Percentiles rank a stretch among this genome's conserved stretches.
These are phyloP conservation scores for Didymella arachidicola DNA, from an alignment of 2,329 filamentous ascomycete genomes.

Conservation along the genomic window DNA sequence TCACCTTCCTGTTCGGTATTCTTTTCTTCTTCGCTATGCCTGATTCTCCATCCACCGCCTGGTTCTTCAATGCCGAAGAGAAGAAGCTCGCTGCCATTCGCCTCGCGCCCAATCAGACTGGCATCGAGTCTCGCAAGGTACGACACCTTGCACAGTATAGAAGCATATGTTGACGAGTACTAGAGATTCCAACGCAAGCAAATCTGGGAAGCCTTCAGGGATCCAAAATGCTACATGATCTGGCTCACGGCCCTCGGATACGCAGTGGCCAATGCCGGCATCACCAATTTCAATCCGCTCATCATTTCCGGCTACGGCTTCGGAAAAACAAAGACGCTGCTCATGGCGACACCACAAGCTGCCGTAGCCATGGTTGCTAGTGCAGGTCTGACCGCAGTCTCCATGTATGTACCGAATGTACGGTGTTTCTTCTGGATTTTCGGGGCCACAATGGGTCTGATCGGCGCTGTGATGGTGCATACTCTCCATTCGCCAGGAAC, in stretches of 20 bases:
- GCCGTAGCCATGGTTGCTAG: slow-evolving; percentile 5
- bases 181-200: slow-evolving; percentile 1
- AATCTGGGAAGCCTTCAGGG: neutral
- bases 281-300: slow-evolving; percentile 10
- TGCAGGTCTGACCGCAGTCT: neutral
- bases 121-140: slow-evolving; percentile 3
- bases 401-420: slow-evolving; percentile 2
- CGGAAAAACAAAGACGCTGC: neutral
- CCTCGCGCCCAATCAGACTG: slow-evolving; percentile 5
- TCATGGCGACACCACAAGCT: slow-evolving; percentile 5
- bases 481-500: neutral
- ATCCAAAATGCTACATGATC: slow-evolving; percentile 4
- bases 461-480: slow-evolving; percentile 5
- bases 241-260: neutral
- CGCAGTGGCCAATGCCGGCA: slow-evolving; percentile 4
- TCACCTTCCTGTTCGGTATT: slow-evolving; percentile 1
- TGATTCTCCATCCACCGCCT: neutral
- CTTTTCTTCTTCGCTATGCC: slow-evolving; percentile 8
- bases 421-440: slow-evolving; percentile 12
- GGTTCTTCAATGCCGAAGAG: slow-evolving; percentile 7
- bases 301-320: slow-evolving; percentile 7
- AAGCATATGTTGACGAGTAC: neutral
- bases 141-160: neutral
- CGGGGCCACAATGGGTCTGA: neutral
- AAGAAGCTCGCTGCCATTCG: slow-evolving; percentile 1